These are phyloP conservation scores for Penstemon newberryi DNA, from an alignment of 257 asterid species.

Conservation along the genomic window DNA sequence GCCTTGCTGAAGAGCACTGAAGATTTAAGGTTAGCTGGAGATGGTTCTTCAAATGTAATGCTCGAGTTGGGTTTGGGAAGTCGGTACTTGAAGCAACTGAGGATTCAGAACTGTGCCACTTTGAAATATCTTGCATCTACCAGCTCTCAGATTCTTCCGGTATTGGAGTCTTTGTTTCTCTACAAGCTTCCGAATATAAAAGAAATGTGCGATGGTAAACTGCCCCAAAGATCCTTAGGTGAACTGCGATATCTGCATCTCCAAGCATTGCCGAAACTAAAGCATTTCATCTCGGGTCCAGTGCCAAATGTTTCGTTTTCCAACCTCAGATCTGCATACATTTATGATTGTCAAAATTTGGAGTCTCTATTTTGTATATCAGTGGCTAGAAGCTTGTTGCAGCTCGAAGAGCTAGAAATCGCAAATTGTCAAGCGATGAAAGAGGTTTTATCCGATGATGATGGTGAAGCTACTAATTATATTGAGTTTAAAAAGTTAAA, in stretches of 20 bases:
- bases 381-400: conserved; percentile 27
- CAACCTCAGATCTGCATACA: conserved; percentile 24
- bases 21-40: conserved; percentile 15
- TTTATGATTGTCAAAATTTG: conserved; percentile 25
- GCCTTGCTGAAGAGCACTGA: conserved; percentile 19
- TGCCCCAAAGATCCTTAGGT: conserved; percentile 22
- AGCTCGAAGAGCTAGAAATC: conserved; percentile 32
- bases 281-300: conserved; percentile 10
- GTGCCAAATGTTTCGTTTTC: conserved; percentile 13
- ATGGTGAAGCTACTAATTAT: background rate
- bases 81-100: conserved; percentile 20
- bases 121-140: conserved; percentile 26
- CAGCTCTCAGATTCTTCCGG: too few relatives aligned
- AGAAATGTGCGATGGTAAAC: conserved; percentile 24
- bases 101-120: conserved; percentile 10
- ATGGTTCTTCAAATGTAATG: conserved; percentile 16
- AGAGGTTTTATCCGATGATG: conserved; percentile 25
- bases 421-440: conserved; percentile 26
- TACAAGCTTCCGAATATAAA: background rate
- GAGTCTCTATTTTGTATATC: conserved; percentile 26
- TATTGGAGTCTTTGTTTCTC: conserved; percentile 23
- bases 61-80: conserved; percentile 3
- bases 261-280: conserved; percentile 8
- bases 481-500: conserved; percentile 30
- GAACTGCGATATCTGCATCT: conserved; percentile 27